Percentiles rank a stretch among this genome's conserved stretches.
phyloP scores from a whole-genome alignment of 345 rosid species.

The Populus tremula region DNA sequence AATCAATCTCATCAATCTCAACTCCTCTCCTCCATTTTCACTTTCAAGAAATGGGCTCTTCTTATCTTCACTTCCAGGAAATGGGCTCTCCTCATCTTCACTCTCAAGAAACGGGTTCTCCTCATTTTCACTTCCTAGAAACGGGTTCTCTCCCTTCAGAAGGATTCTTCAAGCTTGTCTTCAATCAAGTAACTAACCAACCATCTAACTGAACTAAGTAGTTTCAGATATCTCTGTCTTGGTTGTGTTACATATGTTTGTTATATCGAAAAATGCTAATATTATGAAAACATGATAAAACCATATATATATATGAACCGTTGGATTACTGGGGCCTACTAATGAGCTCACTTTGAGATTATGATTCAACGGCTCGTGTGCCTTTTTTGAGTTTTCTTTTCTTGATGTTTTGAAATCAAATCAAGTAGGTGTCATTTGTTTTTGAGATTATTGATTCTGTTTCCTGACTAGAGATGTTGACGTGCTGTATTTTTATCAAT shows the following conservation, averaged over 20 bases:
- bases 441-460: not conserved
- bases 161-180: conserved; percentile 50
- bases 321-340: too few species aligned
- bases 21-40: not conserved
- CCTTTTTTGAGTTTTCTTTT: too few species aligned
- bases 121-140: conserved; percentile 26
- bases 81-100: conserved; percentile 32
- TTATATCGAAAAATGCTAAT: too few species aligned
- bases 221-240: too few species aligned
- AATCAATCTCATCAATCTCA: conserved; percentile 31
- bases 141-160: conserved; percentile 42
- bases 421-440: not conserved
- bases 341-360: too few species aligned
- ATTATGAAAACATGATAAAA: too few species aligned
- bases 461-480: not conserved
- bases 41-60: conserved; percentile 31
- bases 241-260: too few species aligned
- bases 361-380: too few species aligned
- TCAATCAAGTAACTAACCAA: conserved; percentile 38
- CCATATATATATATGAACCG: too few species aligned
- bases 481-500: not conserved
- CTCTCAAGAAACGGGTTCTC: conserved; percentile 32
- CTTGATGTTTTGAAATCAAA: too few species aligned
- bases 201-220: too few species aligned
- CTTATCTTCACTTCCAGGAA: conserved; percentile 26